Evolutionary conservation across 331 rosid genomes (phyloP).

Genomic region (Malus hybrid): DNA sequence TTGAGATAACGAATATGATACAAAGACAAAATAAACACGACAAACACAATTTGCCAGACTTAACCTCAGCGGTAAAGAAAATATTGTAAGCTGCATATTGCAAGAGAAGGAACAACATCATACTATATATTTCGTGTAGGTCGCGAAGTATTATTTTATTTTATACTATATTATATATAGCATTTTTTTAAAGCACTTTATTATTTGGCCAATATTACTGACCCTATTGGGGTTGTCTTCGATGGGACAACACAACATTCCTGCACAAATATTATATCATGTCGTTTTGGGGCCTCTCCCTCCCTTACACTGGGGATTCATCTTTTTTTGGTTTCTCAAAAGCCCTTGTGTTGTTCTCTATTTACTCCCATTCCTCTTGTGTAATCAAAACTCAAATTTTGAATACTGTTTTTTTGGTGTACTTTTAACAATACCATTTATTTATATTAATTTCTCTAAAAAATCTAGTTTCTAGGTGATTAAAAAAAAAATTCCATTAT

Average conservation of each 20-base stretch:
- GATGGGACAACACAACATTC: constrained; percentile 5
- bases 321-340: not conserved
- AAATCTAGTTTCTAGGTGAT: too few relatives aligned
- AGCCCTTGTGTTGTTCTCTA: not conserved
- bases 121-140: not conserved
- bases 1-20: too few relatives aligned
- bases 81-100: not conserved
- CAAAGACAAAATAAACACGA: too few relatives aligned
- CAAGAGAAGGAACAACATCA: not conserved
- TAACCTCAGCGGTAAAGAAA: not conserved
- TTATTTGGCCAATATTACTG: not conserved
- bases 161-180: not conserved
- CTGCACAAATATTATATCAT: not conserved
- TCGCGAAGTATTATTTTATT: not conserved
- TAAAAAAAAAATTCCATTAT: too few relatives aligned
- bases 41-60: too few relatives aligned
- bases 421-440: not conserved
- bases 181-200: not conserved
- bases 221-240: not conserved
- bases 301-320: not conserved
- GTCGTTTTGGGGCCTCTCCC: not conserved
- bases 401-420: too few relatives aligned
- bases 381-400: too few relatives aligned
- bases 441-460: too few relatives aligned
- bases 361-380: not conserved